Conservation (phyloP, 495 filamentous ascomycete genomes). For the Friedmanniomyces simplex region DNA sequence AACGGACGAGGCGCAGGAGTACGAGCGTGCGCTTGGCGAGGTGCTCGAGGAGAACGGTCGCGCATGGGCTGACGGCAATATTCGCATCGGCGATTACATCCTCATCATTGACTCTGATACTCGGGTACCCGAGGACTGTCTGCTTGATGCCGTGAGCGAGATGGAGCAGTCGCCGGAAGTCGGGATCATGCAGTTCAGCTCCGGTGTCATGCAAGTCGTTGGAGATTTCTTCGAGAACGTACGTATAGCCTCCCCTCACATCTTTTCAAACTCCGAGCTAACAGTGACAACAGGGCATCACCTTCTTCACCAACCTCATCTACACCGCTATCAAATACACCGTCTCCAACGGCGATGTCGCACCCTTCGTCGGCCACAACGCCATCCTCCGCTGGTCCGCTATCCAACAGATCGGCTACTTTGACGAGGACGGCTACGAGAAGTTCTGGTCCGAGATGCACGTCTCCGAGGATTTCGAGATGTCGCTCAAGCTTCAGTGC, state of each 20-base stretch:
- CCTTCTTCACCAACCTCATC: conserved; percentile 77
- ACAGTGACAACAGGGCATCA: conserved; percentile 39
- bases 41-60: conserved; percentile 51
- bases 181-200: conserved; percentile 71
- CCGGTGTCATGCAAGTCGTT: conserved; percentile 69
- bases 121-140: conserved; percentile 59
- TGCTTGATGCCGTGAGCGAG: conserved; percentile 66
- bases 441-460: conserved; percentile 79
- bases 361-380: conserved; percentile 63
- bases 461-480: conserved; percentile 79
- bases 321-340: conserved; percentile 70
- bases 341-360: conserved; percentile 72
- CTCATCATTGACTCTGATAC: conserved; percentile 65
- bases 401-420: conserved; percentile 64
- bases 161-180: conserved; percentile 75
- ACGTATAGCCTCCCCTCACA: conserved; percentile 4
- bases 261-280: conserved; percentile 17
- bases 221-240: conserved; percentile 32
- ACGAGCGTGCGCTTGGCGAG: conserved; percentile 50
- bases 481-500: conserved; percentile 68
- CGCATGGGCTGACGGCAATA: conserved; percentile 71
- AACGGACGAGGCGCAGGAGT: conserved; percentile 57
- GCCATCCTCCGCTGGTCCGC: conserved; percentile 71
- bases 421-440: conserved; percentile 50
- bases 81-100: conserved; percentile 72